phyloP scores from a whole-genome alignment of 257 asterid genomes.

The Coffea eugenioides region DNA sequence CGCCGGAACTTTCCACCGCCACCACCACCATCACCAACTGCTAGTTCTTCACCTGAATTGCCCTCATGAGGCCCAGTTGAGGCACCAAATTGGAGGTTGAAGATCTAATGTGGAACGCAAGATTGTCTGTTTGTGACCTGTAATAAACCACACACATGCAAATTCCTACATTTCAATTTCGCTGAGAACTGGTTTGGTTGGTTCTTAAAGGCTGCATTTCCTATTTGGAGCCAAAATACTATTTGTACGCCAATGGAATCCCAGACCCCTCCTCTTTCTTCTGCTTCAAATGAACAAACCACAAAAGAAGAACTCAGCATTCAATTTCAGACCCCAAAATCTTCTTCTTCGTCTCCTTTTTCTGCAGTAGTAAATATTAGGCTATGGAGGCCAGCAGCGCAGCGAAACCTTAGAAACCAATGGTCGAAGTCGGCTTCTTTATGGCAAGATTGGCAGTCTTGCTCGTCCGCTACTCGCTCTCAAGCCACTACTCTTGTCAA shows the following conservation, averaged over 20 bases:
- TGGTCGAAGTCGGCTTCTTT: conserved; percentile 72
- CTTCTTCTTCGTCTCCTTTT: conserved; percentile 30
- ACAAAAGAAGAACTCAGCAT: neutral
- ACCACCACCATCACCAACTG: too few species aligned
- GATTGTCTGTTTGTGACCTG: too few species aligned
- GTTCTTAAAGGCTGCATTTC: too few species aligned
- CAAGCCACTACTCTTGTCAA: conserved; percentile 73
- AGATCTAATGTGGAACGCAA: too few species aligned
- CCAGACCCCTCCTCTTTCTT: conserved; percentile 1
- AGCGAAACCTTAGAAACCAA: conserved; percentile 76
- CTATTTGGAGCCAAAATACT: too few species aligned
- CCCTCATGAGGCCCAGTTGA: too few species aligned
- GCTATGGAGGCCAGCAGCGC: conserved; percentile 87
- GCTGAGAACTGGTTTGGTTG: too few species aligned
- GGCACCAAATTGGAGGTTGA: too few species aligned
- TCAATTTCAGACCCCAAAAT: conserved; percentile 10
- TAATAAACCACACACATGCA: too few species aligned
- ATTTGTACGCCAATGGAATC: conserved; percentile 1
- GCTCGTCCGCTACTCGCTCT: conserved; percentile 58
- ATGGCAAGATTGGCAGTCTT: conserved; percentile 63
- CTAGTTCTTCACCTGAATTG: too few species aligned
- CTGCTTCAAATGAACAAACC: neutral
- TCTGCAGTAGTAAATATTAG: conserved; percentile 39
- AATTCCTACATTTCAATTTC: too few species aligned
- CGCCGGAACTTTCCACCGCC: too few species aligned